Base-by-base conservation (phyloP, 495 filamentous ascomycete genomes). In the Hypomontagnella submonticulosa region DNA sequence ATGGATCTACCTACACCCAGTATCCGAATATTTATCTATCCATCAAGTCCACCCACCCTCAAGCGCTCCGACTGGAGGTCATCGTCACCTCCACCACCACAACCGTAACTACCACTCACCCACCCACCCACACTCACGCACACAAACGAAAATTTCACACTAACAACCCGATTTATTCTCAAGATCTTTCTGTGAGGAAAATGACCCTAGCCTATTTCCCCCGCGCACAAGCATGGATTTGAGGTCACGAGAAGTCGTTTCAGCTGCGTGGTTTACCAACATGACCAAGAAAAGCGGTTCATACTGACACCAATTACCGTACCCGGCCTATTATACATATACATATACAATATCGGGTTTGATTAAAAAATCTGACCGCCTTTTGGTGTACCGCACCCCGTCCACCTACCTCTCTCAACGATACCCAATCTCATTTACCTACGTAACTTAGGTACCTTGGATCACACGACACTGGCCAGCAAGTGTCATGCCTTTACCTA, bases 361-460 rank as follows among this genome's bases (percentile, higher is more conserved):
- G 51, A 61, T 61, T 67, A 61, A 57, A 44, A 33, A 27, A 27
- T 27, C 57, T 59, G 63, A 67, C 63, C 63, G 63, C 57, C 46
- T 57, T 67, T 67, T 67, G 27, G 38, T 20, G 34, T 23, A 49
- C 42, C 23, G 12, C 42, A 36, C 33, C 42, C 42, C 60, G 53
- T 55, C 43, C 33, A 52, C 47, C 48, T 57, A 41, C 55, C 61
- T 54, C 32, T 15, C 32, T 50, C 18, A 38, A 47, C 19, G 59
- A 44, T 57, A 56, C 63, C 57, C 46, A 61, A 61, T 15, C 34
- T 41, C 32, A 30, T 44, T 19, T 56, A 42, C 38, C 38, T 55
- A 42, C 38, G 27, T 55, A 55, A 36, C 20, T 18, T 20, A 23
- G 38, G 13, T 43, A 46, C 30, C 12, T 41, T 46, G 20, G 16